These are phyloP conservation scores for Plasmodium blacklocki DNA, from an alignment of 169 alveolate genomes.

Conservation along the genomic window DNA sequence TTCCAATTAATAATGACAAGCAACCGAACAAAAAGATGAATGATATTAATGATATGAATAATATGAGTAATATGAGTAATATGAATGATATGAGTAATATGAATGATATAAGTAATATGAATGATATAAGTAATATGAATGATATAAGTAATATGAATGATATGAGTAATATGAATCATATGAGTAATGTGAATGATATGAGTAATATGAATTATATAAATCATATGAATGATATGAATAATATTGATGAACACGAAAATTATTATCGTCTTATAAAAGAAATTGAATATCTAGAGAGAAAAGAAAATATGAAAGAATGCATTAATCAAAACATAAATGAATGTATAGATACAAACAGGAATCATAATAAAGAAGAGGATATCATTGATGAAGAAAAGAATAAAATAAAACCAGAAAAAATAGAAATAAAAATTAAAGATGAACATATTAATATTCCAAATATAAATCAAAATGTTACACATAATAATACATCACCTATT, in stretches of 20 bases:
- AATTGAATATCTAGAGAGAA: slow-evolving; percentile 61
- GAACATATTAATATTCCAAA: slow-evolving; percentile 4
- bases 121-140: slow-evolving; percentile 1
- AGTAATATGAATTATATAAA: not conserved
- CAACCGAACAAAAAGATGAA: not conserved
- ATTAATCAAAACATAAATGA: slow-evolving; percentile 9
- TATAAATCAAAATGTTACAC: slow-evolving; percentile 26
- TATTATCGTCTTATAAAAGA: slow-evolving; percentile 62
- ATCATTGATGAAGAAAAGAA: not conserved
- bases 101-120: not conserved
- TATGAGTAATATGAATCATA: not conserved
- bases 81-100: too few species aligned
- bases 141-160: not conserved
- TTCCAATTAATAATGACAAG: too few species aligned
- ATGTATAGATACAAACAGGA: not conserved
- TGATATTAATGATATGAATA: not conserved
- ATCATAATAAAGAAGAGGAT: not conserved
- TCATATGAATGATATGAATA: not conserved
- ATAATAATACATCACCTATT: slow-evolving; percentile 5
- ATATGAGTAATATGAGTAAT: too few species aligned
- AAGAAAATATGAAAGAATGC: slow-evolving; percentile 25
- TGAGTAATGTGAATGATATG: not conserved
- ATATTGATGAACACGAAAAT: slow-evolving; percentile 40
- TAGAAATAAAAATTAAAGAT: slow-evolving; percentile 2
- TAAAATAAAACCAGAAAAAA: not conserved